Evolutionary conservation across 306 rosid species (phyloP).

Genomic region (Castanea mollissima): DNA sequence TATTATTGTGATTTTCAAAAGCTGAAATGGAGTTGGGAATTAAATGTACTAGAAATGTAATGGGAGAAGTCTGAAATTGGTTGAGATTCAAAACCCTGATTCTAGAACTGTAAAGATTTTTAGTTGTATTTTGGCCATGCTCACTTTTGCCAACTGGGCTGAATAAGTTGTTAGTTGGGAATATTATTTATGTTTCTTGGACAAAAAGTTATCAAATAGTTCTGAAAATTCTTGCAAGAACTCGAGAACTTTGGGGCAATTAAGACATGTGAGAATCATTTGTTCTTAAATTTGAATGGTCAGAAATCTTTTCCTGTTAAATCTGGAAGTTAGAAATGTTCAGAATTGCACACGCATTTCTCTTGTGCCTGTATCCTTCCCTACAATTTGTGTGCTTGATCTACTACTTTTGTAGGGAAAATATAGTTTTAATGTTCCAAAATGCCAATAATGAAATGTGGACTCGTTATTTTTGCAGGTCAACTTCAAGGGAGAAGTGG

Average conservation of each 20-base stretch:
- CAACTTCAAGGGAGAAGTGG: slow-evolving; percentile 56
- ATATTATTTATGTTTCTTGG: background rate
- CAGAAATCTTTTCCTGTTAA: background rate
- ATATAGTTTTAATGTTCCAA: background rate
- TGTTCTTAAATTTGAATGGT: background rate
- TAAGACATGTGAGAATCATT: background rate
- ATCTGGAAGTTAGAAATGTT: background rate
- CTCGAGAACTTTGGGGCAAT: background rate
- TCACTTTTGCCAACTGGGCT: background rate
- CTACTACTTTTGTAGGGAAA: background rate
- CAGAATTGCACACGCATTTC: background rate
- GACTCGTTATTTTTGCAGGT: slow-evolving; percentile 33
- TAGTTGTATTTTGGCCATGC: background rate
- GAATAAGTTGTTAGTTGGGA: background rate
- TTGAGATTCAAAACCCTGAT: background rate
- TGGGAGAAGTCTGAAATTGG: background rate
- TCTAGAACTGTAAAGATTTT: background rate
- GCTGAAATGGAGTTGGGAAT: background rate
- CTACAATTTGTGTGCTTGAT: background rate
- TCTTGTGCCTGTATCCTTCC: background rate
- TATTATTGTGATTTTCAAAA: background rate
- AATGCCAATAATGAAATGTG: slow-evolving; percentile 2
- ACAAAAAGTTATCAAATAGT: background rate
- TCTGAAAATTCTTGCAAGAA: background rate
- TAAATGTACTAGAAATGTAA: background rate